Base-by-base conservation (phyloP, 2,329 filamentous ascomycete species). In the Chrysosporium keratinophilum region DNA sequence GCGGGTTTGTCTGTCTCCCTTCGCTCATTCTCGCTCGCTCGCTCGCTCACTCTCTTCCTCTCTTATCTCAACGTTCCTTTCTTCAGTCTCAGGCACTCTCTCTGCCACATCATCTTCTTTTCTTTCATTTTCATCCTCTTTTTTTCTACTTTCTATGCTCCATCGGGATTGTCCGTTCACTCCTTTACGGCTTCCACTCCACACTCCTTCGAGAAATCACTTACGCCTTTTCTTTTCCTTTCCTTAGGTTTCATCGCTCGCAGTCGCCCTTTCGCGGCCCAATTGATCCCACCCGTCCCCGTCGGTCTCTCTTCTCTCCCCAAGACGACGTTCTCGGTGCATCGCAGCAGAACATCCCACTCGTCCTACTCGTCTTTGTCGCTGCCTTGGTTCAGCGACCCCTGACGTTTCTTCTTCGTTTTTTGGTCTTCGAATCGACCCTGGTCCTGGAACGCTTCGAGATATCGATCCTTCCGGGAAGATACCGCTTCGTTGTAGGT, bases 141-240 rank as follows among this genome's bases (percentile, higher is more conserved):
- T 50, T 59, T 60, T 56, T 55, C 54, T 64, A 63, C 62, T 65
- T 56, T 37, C 44, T 44, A 40, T 46, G 39, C 33, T 28, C 60
- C 61, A 58, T 45, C 60, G 51, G 67, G 67, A 69, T 62, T 67
- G 61, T 70, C 70, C 73, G 74, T 74, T 71, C 55, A 76, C 74
- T 77, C 74, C 66, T 76, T 77, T 67, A 75, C 72, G 73, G 72
- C 71, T 67, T 65, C 69, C 65, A 65, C 68, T 31, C 33, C 52
- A 56, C 56, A 33, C 50, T 59, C 45, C 49, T 58, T 57, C 44
- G 28, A 17, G 28, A 43, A 23, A 50, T 33, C 47, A 17, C 2
- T 14, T 6, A 31, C 50, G 11, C 33, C 10, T 39, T 42, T 40
- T 15, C 12, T 31, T 40, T 52, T 46, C 23, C 45, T 40, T 46